phyloP scores from a whole-genome alignment of 306 rosid species.

The Parietaria judaica region DNA sequence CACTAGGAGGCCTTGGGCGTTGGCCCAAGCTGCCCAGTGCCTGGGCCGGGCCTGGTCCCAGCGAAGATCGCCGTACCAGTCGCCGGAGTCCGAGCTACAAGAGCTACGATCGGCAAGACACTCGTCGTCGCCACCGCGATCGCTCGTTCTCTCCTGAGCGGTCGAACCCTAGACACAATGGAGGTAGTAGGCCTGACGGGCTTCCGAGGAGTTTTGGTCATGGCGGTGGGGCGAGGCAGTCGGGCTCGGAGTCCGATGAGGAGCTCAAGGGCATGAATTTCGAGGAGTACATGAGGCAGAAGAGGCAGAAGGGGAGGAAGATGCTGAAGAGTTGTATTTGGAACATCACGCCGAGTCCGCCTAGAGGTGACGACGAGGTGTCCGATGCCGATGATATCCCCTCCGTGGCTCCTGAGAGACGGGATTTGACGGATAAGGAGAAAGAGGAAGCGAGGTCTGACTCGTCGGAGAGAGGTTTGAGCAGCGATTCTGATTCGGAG shows the following conservation, averaged over 20 bases:
- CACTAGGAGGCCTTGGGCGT: no score
- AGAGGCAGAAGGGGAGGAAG: constrained; percentile 84
- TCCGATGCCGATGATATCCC: constrained; percentile 40
- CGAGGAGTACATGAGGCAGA: constrained; percentile 68
- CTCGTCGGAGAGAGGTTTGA: constrained; percentile 17
- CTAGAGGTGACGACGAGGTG: constrained; percentile 49
- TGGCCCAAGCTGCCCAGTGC: no score
- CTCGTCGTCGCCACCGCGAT: constrained; percentile 21
- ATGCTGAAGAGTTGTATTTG: constrained; percentile 59
- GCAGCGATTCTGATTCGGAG: constrained; percentile 23
- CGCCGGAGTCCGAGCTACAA: constrained; percentile 83
- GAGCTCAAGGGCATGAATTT: constrained; percentile 62
- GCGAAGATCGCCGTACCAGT: constrained; percentile 15
- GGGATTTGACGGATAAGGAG: constrained; percentile 23
- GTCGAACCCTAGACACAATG: constrained; percentile 20
- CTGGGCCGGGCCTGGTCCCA: no score
- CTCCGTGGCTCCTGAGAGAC: constrained; percentile 38
- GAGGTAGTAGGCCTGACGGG: constrained; percentile 13
- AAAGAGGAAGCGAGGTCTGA: constrained; percentile 20
- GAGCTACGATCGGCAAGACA: constrained; percentile 28
- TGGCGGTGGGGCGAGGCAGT: constrained; percentile 21
- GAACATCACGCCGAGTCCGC: constrained; percentile 82
- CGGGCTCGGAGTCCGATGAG: constrained; percentile 61
- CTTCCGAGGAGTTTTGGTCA: constrained; percentile 70
- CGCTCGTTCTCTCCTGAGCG: constrained; percentile 35